phyloP scores from a whole-genome alignment of 1,284 basidiomycete genomes.

The Fereydounia khargensis region DNA sequence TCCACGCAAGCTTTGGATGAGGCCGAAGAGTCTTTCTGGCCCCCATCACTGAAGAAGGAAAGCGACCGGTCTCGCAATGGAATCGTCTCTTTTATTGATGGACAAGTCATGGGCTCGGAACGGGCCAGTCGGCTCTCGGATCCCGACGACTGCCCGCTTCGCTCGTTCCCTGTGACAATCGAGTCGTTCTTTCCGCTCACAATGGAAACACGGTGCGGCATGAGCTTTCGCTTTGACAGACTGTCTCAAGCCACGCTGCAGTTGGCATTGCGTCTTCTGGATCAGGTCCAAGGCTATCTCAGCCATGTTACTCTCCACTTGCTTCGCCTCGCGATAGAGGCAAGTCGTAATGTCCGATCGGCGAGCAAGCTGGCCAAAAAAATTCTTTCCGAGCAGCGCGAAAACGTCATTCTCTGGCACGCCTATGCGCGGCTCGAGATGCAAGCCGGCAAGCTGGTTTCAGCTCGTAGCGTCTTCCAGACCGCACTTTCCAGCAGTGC shows the following conservation, averaged over 20 bases:
- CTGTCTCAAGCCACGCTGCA: neutral
- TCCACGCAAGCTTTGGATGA: no score
- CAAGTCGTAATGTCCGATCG: neutral
- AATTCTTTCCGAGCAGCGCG: neutral
- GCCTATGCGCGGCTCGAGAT: slow-evolving; percentile 2
- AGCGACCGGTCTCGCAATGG: no score
- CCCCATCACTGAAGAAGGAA: no score
- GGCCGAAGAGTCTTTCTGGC: no score
- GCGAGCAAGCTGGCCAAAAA: slow-evolving; percentile 1
- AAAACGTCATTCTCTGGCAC: slow-evolving; percentile 1
- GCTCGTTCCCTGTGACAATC: neutral
- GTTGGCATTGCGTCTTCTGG: neutral
- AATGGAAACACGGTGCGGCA: no score
- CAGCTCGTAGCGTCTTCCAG: neutral
- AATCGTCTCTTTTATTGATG: no score
- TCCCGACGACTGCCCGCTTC: neutral
- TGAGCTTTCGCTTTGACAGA: no score
- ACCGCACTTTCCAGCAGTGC: neutral
- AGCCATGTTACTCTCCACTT: neutral
- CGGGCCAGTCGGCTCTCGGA: neutral
- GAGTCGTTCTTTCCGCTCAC: no score
- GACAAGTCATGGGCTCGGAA: neutral
- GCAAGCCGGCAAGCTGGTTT: neutral
- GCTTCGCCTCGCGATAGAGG: neutral
- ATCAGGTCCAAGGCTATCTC: neutral